A percentile compares a stretch with the other conserved stretches of the same genome.
Conservation (phyloP, 345 rosid genomes). For the Nephelium lappaceum region DNA sequence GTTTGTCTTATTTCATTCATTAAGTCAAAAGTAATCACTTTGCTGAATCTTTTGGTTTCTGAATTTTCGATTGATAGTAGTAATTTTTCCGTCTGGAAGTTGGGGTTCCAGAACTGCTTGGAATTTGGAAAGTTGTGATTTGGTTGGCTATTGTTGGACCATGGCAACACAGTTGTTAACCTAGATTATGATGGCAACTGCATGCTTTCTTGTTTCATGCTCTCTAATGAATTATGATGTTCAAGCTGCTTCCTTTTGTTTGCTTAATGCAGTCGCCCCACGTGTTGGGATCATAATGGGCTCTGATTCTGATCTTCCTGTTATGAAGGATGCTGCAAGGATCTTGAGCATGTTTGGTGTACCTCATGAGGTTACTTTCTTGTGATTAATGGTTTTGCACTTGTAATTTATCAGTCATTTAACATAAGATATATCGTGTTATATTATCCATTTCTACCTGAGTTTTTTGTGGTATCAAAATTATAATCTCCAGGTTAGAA, state of each 20-base stretch:
- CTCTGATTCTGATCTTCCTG: conserved; percentile 95
- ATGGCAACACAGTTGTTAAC: not conserved
- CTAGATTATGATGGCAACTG: not conserved
- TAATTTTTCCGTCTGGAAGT: not conserved
- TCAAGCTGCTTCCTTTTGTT: conserved; percentile 14
- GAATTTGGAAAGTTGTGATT: not conserved
- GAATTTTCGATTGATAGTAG: not conserved
- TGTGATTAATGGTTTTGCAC: not conserved
- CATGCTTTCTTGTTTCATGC: not conserved
- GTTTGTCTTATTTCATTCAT: not conserved
- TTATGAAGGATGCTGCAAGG: conserved; percentile 91
- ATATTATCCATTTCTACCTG: not conserved
- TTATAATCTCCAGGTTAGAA: conserved; percentile 55
- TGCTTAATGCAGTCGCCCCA: conserved; percentile 52
- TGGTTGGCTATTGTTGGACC: not conserved
- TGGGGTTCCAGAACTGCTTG: not conserved
- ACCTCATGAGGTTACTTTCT: conserved; percentile 62
- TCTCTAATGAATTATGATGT: not conserved
- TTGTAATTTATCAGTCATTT: not conserved
- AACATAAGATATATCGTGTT: not conserved
- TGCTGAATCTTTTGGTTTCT: not conserved
- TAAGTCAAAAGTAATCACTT: not conserved
- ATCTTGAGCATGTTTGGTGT: conserved; percentile 68
- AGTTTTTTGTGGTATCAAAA: not conserved
- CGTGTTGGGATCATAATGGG: conserved; percentile 96